Conservation (phyloP, 1,139 yeast species). For the Hemisphaericaspora subhashii region DNA sequence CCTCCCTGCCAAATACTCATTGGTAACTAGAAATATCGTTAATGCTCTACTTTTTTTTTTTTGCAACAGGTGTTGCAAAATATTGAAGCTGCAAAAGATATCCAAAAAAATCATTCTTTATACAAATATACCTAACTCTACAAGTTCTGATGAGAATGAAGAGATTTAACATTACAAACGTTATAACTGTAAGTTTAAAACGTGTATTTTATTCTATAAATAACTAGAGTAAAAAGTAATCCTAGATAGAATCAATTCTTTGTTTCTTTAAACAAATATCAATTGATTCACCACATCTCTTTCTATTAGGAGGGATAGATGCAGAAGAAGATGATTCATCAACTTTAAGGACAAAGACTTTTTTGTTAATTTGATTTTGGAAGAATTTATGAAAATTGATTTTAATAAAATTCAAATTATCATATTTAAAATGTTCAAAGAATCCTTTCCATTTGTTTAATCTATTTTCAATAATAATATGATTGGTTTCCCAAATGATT, state of each 20-base stretch:
- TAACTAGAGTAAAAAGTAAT: too few relatives aligned
- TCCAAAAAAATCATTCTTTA: too few relatives aligned
- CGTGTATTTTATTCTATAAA: slow-evolving; percentile 4
- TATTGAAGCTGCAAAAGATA: too few relatives aligned
- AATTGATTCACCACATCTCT: slow-evolving; percentile 13
- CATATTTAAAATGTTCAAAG: slow-evolving; percentile 22
- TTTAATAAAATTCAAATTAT: slow-evolving; percentile 21
- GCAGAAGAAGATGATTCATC: slow-evolving; percentile 1
- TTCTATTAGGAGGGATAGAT: slow-evolving; percentile 3
- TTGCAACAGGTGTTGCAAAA: too few relatives aligned
- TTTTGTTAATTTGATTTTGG: slow-evolving; percentile 34
- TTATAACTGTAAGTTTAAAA: too few relatives aligned
- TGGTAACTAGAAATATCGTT: too few relatives aligned
- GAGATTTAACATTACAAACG: too few relatives aligned
- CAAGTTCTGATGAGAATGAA: too few relatives aligned
- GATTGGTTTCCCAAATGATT: slow-evolving; percentile 32
- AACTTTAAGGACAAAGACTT: slow-evolving; percentile 24
- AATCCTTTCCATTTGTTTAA: slow-evolving; percentile 34
- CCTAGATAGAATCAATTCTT: slow-evolving; percentile 1
- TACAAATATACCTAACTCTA: too few relatives aligned
- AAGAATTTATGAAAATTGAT: slow-evolving; percentile 34
- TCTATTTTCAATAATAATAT: slow-evolving; percentile 21
- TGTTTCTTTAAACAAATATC: slow-evolving; percentile 3
- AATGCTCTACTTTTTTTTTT: too few relatives aligned
- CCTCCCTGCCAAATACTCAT: too few relatives aligned